These are phyloP conservation scores for Zalaria sp. DNA, from an alignment of 2,329 filamentous ascomycete genomes.

Conservation along the genomic window DNA sequence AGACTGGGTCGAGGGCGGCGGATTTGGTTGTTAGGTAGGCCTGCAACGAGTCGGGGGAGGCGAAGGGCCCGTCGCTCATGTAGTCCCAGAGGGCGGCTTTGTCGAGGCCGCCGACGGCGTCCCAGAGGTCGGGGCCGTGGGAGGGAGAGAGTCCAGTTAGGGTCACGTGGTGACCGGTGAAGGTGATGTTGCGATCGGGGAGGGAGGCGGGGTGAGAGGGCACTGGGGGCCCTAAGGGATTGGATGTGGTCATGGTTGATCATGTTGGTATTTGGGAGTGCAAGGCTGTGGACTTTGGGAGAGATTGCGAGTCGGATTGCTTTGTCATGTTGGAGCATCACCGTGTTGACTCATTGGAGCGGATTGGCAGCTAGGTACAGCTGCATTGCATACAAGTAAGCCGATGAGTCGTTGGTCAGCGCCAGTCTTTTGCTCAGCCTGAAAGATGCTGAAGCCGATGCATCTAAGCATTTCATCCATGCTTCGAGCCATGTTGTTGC, in stretches of 20 bases:
- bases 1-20: slow-evolving; percentile 22
- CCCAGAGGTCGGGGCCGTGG: slow-evolving; percentile 7
- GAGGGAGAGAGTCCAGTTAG: slow-evolving; percentile 4
- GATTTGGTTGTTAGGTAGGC: slow-evolving; percentile 14
- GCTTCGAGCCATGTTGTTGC: too few species aligned
- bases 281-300: too few species aligned
- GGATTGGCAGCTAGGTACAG: too few species aligned
- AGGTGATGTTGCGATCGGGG: slow-evolving; percentile 1
- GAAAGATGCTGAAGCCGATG: too few species aligned
- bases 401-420: too few species aligned
- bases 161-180: slow-evolving; percentile 6
- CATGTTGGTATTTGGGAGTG: too few species aligned
- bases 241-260: neutral
- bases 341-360: too few species aligned
- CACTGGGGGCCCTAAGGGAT: neutral
- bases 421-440: too few species aligned
- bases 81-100: slow-evolving; percentile 27
- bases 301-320: too few species aligned
- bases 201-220: neutral
- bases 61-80: slow-evolving; percentile 23
- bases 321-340: too few species aligned
- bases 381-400: too few species aligned
- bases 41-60: slow-evolving; percentile 7
- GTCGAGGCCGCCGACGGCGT: slow-evolving; percentile 4
- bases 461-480: too few species aligned